Base-by-base conservation (phyloP, 2,329 filamentous ascomycete genomes). In the Penicillium capsulatum region DNA sequence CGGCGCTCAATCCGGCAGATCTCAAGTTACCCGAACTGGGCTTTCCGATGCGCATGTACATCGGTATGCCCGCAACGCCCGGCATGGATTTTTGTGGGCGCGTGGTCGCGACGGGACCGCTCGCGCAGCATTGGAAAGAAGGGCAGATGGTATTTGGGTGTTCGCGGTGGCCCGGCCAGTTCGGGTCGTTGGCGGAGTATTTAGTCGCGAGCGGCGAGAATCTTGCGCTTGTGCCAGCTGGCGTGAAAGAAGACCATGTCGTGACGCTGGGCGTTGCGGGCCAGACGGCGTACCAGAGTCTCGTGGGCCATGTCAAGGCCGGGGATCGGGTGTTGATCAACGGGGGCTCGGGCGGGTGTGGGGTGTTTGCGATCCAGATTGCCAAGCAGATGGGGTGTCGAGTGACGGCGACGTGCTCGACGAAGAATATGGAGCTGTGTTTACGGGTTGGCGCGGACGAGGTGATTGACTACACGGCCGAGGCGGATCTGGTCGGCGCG, bases 271-370 rank as follows among this genome's bases (percentile, higher is more conserved):
- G 66, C 1, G 65, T 71, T 2, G 70, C 71, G 0, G 74, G 63
- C 0, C 50, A 68, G 45, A 75, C 74, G 2, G 70, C 72, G 2
- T 72, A 71, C 46, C 70, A 75, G 53, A 57, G 59, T 24, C 62
- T 77, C 16, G 58, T 74, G 13, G 67, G 68, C 1, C 57, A 69
- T 40, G 68, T 74, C 27, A 63, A 65, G 14, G 42, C 60, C 3
- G 77, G 77, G n/a, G 69, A 75, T 32, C 73, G 69, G 48, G 68
- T 84, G 6, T 78, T 84, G 51, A 74, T 84, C 57, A 83, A 84
- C 48, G 80, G 79, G 7, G 80, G 79, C 0, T 77, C 72, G 4
- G 81, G 81, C 7, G 81, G 81, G 1, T 73, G 70, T 0, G 81
- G 81, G 1, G 71, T 72, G 0, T 81, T 73, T 40, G 74, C 69